Base-by-base conservation (phyloP, 495 filamentous ascomycete species). In the Podospora conica region DNA sequence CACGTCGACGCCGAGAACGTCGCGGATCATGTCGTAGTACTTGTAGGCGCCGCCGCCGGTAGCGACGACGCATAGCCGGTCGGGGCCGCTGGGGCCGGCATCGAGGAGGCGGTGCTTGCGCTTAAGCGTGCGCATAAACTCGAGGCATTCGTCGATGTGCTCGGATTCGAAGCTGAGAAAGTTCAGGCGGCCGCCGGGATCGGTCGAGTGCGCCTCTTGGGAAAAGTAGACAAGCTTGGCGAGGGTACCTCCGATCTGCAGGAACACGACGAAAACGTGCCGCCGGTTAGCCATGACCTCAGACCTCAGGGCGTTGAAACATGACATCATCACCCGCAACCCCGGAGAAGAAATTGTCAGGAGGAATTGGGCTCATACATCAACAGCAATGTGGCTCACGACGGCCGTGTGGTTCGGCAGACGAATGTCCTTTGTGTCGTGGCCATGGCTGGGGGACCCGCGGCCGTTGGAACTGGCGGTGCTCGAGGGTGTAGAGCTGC, bases 181-280 rank as follows among this genome's bases (percentile, higher is more conserved):
- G 76, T 96, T 96, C 21, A 98, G 82, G 24, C 95, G 88, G 25
- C 96, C 96, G 54, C 95, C 95, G 55, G 89, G 87, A 70, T 93
- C 90, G 40, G 82, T 85, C 25, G 89, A 88, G 70, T 88, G 82
- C 23, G 89, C 82, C 76, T 98, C 96, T 60, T 90, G 90, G 6
- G 93, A 92, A 78, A 98, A 98, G 80, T 97, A 98, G 59, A 98
- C 94, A 18, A 98, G 83, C 80, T 98, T 98, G 56, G 92, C 92
- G 27, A 98, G 83, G 5, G 93, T 93, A 68, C 95, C 95, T 57
- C 95, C 95, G 69, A 98, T 98, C 92, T 96, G 75, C 24, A 68
- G n/a, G n/a, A 28, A 63, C 12, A 64, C 64, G n/a, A n/a, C n/a
- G n/a, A n/a, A n/a, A n/a, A n/a, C n/a, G n/a, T n/a, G n/a, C n/a